Evolutionary conservation across 2,329 filamentous ascomycete genomes (phyloP), one percentile per base, ranked within the genome.

Genomic region (Microcyclospora pomicola): DNA sequence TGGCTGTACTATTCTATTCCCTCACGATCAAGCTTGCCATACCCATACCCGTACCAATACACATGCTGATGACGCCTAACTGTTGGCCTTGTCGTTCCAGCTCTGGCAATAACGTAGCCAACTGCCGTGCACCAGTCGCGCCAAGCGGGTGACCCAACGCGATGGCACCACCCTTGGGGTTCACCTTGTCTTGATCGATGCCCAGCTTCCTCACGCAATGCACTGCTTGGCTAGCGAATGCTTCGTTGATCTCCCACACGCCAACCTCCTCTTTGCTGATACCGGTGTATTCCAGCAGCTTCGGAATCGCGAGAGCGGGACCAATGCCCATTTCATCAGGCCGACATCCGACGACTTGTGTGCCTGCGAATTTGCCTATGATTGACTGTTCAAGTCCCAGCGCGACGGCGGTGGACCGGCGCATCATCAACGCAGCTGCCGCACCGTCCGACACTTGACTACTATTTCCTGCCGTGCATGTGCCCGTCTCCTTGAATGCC

Each of bases 301-400:
- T 82, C 6, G 87, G 87, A 37, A 95, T 88, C 0, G 84, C 87
- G 19, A 93, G 55, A 0, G 85, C 84, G 0, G 88, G 87, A 0
- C 88, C 87, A 41, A 95, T 69, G 30, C 88, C 87, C 88, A 96
- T 95, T 69, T 94, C 86, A 54, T 93, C 85, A 0, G 88, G 87
- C 36, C 68, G 69, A 56, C 84, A 92, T 10, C 88, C 87, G 0
- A 77, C 75, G 9, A 83, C 78, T 24, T 77, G 71, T 1, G 82
- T 80, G 0, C 73, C 79, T 0, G 86, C 82, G 67, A 87, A 95
- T 59, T 82, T 85, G 28, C 81, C 87, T 41, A 92, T 77, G 52
- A 94, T 83, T 19, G 66, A 67, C 5, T 66, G 69, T 11, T 67
- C 61, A 1, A 93, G 67, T 0, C 85, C 85, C 0, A 93, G 71